These are phyloP conservation scores for Suhomyces anneliseae DNA, from an alignment of 1,139 yeast species.

Conservation along the genomic window DNA sequence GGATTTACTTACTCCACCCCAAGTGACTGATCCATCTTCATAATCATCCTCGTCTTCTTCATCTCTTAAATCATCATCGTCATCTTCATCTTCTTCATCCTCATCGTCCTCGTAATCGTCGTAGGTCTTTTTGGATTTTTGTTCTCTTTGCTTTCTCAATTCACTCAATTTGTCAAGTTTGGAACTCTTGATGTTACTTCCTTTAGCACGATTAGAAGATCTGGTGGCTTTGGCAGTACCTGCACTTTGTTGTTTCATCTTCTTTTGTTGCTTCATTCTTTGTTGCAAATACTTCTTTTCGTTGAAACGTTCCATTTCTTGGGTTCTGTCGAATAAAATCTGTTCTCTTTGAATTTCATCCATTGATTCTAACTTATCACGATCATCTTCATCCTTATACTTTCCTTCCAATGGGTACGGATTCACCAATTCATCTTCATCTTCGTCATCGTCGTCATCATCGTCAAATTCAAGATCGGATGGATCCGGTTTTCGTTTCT, in stretches of 20 bases:
- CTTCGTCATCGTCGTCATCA: conserved; percentile 38
- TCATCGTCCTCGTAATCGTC: conserved; percentile 31
- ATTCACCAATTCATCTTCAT: conserved; percentile 43
- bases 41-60: conserved; percentile 38
- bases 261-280: conserved; percentile 61
- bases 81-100: conserved; percentile 45
- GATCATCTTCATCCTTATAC: conserved; percentile 79
- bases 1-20: conserved; percentile 46
- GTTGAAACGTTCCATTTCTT: conserved; percentile 82
- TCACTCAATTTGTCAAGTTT: conserved; percentile 68
- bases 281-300: conserved; percentile 81
- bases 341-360: conserved; percentile 93
- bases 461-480: conserved; percentile 27
- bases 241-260: conserved; percentile 34
- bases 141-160: conserved; percentile 81
- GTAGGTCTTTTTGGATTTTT: conserved; percentile 40
- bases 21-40: conserved; percentile 45
- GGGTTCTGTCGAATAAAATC: conserved; percentile 86
- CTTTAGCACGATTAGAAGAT: conserved; percentile 22
- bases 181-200: conserved; percentile 25
- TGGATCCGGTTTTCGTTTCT: conserved; percentile 14
- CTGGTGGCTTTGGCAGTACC: conserved; percentile 29
- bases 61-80: conserved; percentile 37
- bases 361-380: conserved; percentile 63
- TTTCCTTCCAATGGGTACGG: conserved; percentile 96